Percentiles rank a stretch among this genome's conserved stretches.
phyloP scores from a whole-genome alignment of 176 grass and related monocot genomes.

The Oryza meyeriana region DNA sequence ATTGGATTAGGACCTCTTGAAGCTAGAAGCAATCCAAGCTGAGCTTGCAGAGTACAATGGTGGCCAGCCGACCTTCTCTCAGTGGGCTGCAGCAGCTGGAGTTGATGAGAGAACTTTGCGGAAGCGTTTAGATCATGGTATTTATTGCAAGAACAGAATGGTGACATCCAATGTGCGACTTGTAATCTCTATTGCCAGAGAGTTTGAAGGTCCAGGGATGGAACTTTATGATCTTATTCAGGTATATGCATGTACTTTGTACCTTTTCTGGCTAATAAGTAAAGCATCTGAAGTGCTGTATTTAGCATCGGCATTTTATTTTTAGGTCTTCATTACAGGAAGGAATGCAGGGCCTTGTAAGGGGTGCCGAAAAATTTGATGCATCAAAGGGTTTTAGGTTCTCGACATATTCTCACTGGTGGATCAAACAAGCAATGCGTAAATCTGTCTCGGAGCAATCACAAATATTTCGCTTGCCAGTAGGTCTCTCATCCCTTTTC shows the following conservation, averaged over 20 bases:
- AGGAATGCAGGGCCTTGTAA: constrained; percentile 78
- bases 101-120: constrained; percentile 54
- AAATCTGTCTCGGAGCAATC: constrained; percentile 70
- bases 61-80: constrained; percentile 58
- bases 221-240: constrained; percentile 82
- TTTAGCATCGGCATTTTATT: constrained; percentile 43
- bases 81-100: constrained; percentile 70
- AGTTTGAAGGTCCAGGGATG: constrained; percentile 52
- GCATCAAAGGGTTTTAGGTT: constrained; percentile 89
- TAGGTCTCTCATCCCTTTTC: constrained; percentile 33
- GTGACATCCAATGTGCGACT: constrained; percentile 81
- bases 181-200: constrained; percentile 88
- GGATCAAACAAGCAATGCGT: constrained; percentile 93
- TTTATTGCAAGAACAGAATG: constrained; percentile 80
- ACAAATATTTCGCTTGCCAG: constrained; percentile 76
- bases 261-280: background rate
- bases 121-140: constrained; percentile 60
- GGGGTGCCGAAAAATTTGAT: constrained; percentile 85
- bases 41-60: constrained; percentile 51
- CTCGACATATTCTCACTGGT: constrained; percentile 97
- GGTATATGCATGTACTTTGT: constrained; percentile 34
- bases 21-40: constrained; percentile 58
- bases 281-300: constrained; percentile 20
- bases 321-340: constrained; percentile 65
- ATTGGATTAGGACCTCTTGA: constrained; percentile 67